Conservation (phyloP, 345 rosid genomes). For the Cardamine resedifolia region DNA sequence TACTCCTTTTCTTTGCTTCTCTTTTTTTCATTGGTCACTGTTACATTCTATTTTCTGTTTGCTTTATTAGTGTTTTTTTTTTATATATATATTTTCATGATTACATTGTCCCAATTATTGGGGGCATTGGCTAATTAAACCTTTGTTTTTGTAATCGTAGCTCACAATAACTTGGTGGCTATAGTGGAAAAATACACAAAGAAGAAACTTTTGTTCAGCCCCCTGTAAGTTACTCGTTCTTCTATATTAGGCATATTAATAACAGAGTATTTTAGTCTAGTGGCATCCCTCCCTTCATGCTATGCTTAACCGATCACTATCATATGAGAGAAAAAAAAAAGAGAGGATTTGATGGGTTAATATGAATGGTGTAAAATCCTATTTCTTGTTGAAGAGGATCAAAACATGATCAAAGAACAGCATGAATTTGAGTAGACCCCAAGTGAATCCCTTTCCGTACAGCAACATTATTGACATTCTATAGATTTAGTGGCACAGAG, state of each 20-base stretch:
- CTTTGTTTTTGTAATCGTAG: conserved; percentile 33
- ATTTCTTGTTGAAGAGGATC: conserved; percentile 33
- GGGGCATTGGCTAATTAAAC: conserved; percentile 42
- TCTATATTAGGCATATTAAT: conserved; percentile 1
- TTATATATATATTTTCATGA: conserved; percentile 33
- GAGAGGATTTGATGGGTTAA: background rate
- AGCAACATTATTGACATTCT: conserved; percentile 39
- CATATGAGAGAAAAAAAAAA: background rate
- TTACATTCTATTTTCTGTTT: conserved; percentile 29
- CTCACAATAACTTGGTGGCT: conserved; percentile 27
- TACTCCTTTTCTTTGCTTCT: conserved; percentile 35
- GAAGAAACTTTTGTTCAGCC: background rate
- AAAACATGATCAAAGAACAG: conserved; percentile 32
- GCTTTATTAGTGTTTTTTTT: conserved; percentile 13
- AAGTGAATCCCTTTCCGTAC: conserved; percentile 39
- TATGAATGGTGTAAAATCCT: background rate
- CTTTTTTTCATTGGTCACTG: conserved; percentile 18
- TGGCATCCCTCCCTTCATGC: background rate
- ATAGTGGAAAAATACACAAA: conserved; percentile 22
- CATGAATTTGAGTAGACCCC: conserved; percentile 38
- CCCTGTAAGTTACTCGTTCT: conserved; percentile 2
- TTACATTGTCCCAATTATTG: conserved; percentile 56
- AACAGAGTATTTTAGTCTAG: conserved; percentile 13
- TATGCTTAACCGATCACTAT: conserved; percentile 15
- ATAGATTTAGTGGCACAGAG: conserved; percentile 32